Base-by-base conservation (phyloP, 1,139 yeast genomes). In the Saccharomyces hybrid region DNA sequence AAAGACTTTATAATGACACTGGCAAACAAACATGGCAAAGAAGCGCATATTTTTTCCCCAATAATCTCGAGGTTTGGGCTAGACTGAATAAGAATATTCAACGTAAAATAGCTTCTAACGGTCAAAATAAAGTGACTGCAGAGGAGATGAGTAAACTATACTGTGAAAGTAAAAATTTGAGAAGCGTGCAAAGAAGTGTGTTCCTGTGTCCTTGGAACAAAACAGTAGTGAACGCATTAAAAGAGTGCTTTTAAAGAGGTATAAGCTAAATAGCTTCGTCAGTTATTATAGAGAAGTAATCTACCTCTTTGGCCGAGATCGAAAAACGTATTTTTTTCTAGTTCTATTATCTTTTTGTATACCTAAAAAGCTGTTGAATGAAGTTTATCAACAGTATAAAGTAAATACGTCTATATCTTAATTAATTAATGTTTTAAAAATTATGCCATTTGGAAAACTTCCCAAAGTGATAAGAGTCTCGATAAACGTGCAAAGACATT, bases 11-110 rank as follows among this genome's bases (percentile, higher is more conserved):
- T 0, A 20, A 20, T 20, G 57, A 59, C 3, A 51, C 56, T 2
- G 50, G 55, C 1, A 56, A 60, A 5, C 62, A 61, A 2, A 53
- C 61, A 23, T 86, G 95, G 89, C 86, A 84, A 63, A 78, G 84
- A 62, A 78, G 82, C 16, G 91, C 95, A 0, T 72, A 84, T 57
- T 72, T 86, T 62, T 86, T 87, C 73, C 97, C 97, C 0, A 78
- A 79, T 46, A 87, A 84, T 62, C 76, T 76, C 59, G 73, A 74
- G 20, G 78, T 87, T 6, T 91, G 98, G 98, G 75, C 74, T 49
- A 74, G 79, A 25, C 68, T 91, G 47, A 80, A 81, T 63, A 66
- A 72, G 20, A 73, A 73, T 49, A 76, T 82, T 9, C 82, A 88
- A 0, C 73, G 84, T 55, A 80, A 80, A 54, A 75, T 86, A 23